Evolutionary conservation across 2,329 filamentous ascomycete species (phyloP), one percentile per base, ranked within the genome.

Genomic region (Fonsecaea monophora): DNA sequence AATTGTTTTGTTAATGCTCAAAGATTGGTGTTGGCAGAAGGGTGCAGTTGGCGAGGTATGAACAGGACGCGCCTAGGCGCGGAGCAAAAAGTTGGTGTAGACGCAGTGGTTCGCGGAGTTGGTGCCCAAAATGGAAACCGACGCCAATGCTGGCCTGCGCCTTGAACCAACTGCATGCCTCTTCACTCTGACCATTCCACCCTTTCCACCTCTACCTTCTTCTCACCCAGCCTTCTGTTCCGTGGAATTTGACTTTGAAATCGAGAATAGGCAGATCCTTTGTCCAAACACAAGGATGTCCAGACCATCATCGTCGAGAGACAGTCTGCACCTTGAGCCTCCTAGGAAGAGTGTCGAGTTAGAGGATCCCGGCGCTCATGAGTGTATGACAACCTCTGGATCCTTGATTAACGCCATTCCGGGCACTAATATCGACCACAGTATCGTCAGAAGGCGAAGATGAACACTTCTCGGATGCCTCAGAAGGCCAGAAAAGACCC

Each of bases 391-490:
- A 30, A 54, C 64, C 53, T 25, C 4, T 4, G 32, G 48, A 4
- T 4, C 18, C 2, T 40, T 18, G 53, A 30, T 45, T 40, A 30
- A 35, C 13, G 9, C 37, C 32, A 54, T 4, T 12, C 21, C 12
- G 13, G 18, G n/a, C 30, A 74, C 71, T 64, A 48, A 69, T 72
- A 67, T 35, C 37, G 59, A 30, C 37, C 13, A 50, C 38, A 75
- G 77, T 79, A 75, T 81, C 76, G 55, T 84, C 83, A 48, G 84
- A 84, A 65, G 84, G 83, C 59, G 81, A 86, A 57, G 87, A 89
- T 68, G 87, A 89, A 68, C 85, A 89, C 77, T 90, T 89, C 76
- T 88, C 87, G 55, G 87, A 89, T 74, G 87, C 87, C 64, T 86
- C 83, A 53, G 87, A 89, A 80, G 87, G 86, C 72, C 77, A 78